Conservation (phyloP, 768 basidiomycete genomes). For the Boletus rex-veris region DNA sequence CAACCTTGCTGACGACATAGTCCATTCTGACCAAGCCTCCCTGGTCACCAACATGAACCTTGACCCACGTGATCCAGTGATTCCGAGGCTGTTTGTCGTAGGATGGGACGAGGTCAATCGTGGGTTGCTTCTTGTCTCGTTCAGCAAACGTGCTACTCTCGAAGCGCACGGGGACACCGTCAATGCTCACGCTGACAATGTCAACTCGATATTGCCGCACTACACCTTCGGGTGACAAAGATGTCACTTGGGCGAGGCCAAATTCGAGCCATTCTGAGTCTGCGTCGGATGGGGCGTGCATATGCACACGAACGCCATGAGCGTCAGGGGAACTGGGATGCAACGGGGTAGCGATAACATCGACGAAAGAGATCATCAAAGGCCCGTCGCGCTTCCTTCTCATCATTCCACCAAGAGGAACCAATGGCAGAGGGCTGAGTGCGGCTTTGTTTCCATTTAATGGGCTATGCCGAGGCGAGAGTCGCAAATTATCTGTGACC, state of each 20-base stretch:
- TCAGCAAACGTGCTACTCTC: constrained; percentile 47
- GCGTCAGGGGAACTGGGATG: constrained; percentile 35
- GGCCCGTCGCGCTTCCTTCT: constrained; percentile 50
- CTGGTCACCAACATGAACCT: constrained; percentile 50
- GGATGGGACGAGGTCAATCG: constrained; percentile 37
- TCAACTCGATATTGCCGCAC: constrained; percentile 43
- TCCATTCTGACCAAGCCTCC: constrained; percentile 56
- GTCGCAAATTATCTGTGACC: constrained; percentile 16
- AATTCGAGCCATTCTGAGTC: constrained; percentile 77
- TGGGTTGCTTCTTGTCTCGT: constrained; percentile 28
- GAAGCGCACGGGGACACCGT: constrained; percentile 61
- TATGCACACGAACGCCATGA: constrained; percentile 57
- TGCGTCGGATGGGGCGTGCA: constrained; percentile 55
- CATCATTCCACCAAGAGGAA: constrained; percentile 30
- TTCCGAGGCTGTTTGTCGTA: constrained; percentile 54
- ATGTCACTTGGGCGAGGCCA: constrained; percentile 51
- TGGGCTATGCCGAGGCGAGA: constrained; percentile 22
- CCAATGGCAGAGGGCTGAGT: constrained; percentile 10
- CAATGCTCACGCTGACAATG: constrained; percentile 52
- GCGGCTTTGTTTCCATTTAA: constrained; percentile 14
- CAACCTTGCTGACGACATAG: constrained; percentile 52
- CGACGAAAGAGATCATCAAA: constrained; percentile 59
- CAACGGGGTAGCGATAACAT: constrained; percentile 53
- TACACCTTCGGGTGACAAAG: constrained; percentile 16
- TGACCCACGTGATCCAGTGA: constrained; percentile 66